Evolutionary conservation across 305 asterid genomes (phyloP).

Genomic region (Solanum hybrid): DNA sequence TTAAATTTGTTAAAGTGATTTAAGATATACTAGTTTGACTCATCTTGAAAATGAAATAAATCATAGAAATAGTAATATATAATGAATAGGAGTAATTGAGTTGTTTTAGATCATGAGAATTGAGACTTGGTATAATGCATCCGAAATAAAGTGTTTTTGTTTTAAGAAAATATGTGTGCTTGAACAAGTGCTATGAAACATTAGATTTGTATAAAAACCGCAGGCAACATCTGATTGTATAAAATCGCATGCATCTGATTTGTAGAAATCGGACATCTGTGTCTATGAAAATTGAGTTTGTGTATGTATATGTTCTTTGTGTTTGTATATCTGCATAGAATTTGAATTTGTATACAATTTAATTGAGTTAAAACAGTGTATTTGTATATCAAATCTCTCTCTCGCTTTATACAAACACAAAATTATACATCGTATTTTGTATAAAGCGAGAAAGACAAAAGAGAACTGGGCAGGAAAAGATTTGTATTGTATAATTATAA

Average conservation of each 20-base stretch:
- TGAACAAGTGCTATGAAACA: accelerated
- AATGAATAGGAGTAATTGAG: not conserved
- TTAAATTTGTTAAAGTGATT: not conserved
- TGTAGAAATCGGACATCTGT: accelerated
- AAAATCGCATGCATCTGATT: not conserved
- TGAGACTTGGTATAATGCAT: not conserved
- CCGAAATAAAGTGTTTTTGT: not conserved
- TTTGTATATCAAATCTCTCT: not conserved
- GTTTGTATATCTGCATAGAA: not conserved
- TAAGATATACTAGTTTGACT: not conserved
- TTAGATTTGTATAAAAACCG: too few species aligned
- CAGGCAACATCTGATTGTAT: not conserved
- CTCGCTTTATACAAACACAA: not conserved
- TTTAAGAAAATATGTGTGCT: not conserved
- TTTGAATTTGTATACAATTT: too few species aligned
- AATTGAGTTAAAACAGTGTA: not conserved
- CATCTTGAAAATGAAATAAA: not conserved
- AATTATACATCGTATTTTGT: not conserved
- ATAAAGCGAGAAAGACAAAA: not conserved
- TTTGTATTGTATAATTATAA: not conserved
- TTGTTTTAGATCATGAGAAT: not conserved
- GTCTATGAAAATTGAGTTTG: not conserved
- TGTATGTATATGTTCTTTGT: not conserved
- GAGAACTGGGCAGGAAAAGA: not conserved
- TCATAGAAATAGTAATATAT: not conserved